Conservation (phyloP, 225 moss, liverwort and hornwort species). For the Lunularia cruciata region DNA sequence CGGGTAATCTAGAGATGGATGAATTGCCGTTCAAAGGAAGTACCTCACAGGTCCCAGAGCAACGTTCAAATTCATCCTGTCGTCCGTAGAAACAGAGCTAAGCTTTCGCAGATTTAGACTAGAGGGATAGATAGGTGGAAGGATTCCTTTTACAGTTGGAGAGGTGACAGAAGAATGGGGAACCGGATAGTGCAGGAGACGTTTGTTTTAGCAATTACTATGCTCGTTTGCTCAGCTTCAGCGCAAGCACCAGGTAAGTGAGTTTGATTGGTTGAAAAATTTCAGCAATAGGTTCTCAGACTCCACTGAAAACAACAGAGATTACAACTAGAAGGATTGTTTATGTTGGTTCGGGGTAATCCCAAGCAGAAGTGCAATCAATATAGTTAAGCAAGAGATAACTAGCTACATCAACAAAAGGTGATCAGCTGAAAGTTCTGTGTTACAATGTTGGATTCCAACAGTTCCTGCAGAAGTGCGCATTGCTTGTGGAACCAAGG, state of each 20-base stretch:
- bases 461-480: slow-evolving; percentile 47
- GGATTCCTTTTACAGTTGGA: not conserved
- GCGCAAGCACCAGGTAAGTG: slow-evolving; percentile 15
- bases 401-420: not conserved
- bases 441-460: not conserved
- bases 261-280: too few species aligned
- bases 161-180: slow-evolving; percentile 1
- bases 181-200: not conserved
- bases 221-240: not conserved
- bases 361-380: too few species aligned
- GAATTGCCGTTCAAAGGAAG: not conserved
- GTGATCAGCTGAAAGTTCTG: not conserved
- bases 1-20: slow-evolving; percentile 16
- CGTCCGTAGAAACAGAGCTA: too few species aligned
- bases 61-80: not conserved
- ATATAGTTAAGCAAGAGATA: too few species aligned
- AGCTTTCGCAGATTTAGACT: too few species aligned
- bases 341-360: too few species aligned
- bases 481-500: slow-evolving; percentile 67
- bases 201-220: not conserved
- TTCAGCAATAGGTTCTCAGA: too few species aligned
- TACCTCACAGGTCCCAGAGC: not conserved
- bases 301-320: too few species aligned
- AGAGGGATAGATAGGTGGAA: not conserved
- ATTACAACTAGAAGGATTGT: too few species aligned